phyloP scores from a whole-genome alignment of 208 protist species.

The Tritrichomonas musculus region DNA sequence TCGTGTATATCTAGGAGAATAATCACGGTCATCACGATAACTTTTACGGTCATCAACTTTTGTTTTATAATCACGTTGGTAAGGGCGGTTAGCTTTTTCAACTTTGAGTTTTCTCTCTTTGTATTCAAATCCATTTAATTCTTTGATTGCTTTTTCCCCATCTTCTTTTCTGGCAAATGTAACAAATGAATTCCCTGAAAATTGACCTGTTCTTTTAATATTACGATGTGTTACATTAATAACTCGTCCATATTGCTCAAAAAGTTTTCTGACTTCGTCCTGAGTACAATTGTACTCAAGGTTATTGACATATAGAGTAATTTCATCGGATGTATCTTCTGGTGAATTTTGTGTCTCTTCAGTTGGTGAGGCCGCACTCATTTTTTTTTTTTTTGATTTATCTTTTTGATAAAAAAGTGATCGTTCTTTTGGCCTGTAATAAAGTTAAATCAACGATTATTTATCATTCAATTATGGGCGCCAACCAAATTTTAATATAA shows the following conservation, averaged over 20 bases:
- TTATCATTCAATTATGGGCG: no score
- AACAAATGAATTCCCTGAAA: not conserved
- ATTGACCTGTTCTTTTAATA: not conserved
- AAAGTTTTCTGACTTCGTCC: not conserved
- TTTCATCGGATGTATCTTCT: not conserved
- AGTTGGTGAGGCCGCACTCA: no score
- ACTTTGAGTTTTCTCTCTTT: not conserved
- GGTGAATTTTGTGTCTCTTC: not conserved
- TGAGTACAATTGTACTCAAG: not conserved
- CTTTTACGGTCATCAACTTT: not conserved
- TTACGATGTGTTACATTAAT: not conserved
- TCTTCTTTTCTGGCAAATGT: not conserved
- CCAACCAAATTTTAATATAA: no score
- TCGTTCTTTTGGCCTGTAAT: no score
- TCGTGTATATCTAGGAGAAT: no score
- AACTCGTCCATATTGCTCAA: not conserved
- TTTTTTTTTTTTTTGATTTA: no score
- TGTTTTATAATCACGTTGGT: not conserved
- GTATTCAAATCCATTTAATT: not conserved
- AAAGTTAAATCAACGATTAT: no score
- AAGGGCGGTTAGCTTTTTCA: not conserved
- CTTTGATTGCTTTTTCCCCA: not conserved
- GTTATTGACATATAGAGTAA: not conserved
- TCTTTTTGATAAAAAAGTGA: no score
- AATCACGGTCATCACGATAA: not conserved